Percentiles rank a stretch among this genome's conserved stretches.
Evolutionary conservation across 192 early-diverging fungal genomes (phyloP).

Genomic region (Mortierella alpina): DNA sequence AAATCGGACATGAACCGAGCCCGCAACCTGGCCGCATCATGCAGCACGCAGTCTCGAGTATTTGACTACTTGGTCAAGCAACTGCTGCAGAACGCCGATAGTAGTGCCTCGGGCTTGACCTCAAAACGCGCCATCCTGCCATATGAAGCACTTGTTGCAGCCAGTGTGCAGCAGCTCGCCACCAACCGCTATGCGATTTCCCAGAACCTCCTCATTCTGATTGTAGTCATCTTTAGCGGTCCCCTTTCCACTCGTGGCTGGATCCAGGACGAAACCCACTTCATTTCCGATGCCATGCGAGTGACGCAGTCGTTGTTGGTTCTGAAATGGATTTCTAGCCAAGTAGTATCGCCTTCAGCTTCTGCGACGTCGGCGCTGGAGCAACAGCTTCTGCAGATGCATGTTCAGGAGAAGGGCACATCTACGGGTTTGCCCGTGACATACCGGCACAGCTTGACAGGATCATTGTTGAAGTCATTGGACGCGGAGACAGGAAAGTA

Average conservation of each 20-base stretch:
- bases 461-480: conserved; percentile 21
- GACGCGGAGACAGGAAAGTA: conserved; percentile 9
- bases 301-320: conserved; percentile 22
- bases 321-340: conserved; percentile 45
- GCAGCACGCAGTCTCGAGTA: conserved; percentile 20
- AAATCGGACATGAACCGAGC: conserved; percentile 48
- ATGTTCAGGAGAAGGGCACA: conserved; percentile 2
- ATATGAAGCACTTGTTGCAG: conserved; percentile 33
- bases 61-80: conserved; percentile 20
- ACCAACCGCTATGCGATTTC: conserved; percentile 27
- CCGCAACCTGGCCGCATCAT: conserved; percentile 25
- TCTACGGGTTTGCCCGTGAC: neutral
- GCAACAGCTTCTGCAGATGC: conserved; percentile 27
- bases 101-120: conserved; percentile 10
- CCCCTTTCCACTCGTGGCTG: conserved; percentile 15
- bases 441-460: conserved; percentile 33
- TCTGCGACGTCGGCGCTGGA: conserved; percentile 14
- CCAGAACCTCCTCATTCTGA: conserved; percentile 33
- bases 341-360: conserved; percentile 4
- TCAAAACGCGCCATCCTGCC: conserved; percentile 33
- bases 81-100: conserved; percentile 19
- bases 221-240: conserved; percentile 21
- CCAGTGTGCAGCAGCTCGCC: conserved; percentile 40
- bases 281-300: conserved; percentile 30
- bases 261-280: conserved; percentile 34